Base-by-base conservation (phyloP, 2,329 filamentous ascomycete species). In the Microdochium bolleyi region DNA sequence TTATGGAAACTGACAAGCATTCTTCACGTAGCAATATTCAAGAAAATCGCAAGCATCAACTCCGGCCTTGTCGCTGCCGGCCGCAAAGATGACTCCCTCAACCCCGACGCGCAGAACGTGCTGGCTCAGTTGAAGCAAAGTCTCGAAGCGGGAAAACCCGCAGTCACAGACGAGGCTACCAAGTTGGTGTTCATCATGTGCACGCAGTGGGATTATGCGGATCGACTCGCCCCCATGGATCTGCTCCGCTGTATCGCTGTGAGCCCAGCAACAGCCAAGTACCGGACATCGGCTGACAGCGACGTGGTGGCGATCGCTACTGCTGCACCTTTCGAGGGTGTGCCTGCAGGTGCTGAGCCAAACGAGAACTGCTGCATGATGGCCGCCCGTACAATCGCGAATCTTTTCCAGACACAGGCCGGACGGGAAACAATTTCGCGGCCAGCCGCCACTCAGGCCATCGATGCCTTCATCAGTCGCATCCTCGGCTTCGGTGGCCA, bases 281-380 rank as follows among this genome's bases (percentile, higher is more conserved):
- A 81, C 50, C 71, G 72, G 0, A 77, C 82, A 50, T 70, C 77
- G 1, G 69, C 73, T 2, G 71, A 76, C 27, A 73, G 73, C 2
- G 84, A 81, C 34, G 72, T 92, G 13, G 71, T 96, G 7, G 75
- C 84, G 32, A 67, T 75, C 5, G 72, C 73, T 21, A 67, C 79
- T 2, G 60, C 61, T 5, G 66, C 65, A 46, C 60, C 71, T 37
- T 55, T 76, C 56, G 57, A 68, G 57, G 55, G 70, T 66, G 46
- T 81, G 1, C 75, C 84, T 2, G 82, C 86, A 51, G 77, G 83
- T 9, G 67, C 70, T 3, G 71, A 78, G 0, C 76, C 87, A 0
- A 84, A 83, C 37, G 78, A 85, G 51, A 96, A 96, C 68, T 90
- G 90, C 58, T 81, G 83, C 11, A 96, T 97, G 86, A 88, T 99